Conservation (phyloP, 1,284 basidiomycete species). For the Boletus semigastroideus region DNA sequence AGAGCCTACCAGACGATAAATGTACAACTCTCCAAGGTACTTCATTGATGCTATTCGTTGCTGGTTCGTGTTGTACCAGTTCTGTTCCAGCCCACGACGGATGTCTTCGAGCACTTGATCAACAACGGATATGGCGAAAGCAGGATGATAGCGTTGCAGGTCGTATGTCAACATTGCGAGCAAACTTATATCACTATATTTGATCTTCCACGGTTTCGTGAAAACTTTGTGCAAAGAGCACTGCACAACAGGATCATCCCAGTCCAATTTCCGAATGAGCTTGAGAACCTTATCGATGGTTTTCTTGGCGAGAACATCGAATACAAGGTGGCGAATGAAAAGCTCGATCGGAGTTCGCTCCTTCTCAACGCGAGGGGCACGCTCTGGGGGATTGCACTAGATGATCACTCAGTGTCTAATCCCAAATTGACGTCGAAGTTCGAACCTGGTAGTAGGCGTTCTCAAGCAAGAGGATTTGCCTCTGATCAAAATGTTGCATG, state of each 20-base stretch:
- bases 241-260: constrained; percentile 73
- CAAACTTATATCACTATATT: constrained; percentile 87
- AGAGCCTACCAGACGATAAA: constrained; percentile 91
- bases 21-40: constrained; percentile 96
- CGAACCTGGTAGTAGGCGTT: constrained; percentile 96
- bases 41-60: constrained; percentile 88
- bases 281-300: constrained; percentile 93
- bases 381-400: constrained; percentile 96
- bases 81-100: constrained; percentile 88
- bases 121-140: constrained; percentile 85
- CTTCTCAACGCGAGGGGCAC: constrained; percentile 82
- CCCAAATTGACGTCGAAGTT: background rate
- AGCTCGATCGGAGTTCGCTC: constrained; percentile 86
- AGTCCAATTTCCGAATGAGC: constrained; percentile 90
- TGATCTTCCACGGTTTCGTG: constrained; percentile 96
- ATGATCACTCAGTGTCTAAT: constrained; percentile 10
- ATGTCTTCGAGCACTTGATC: constrained; percentile 96
- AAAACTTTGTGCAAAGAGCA: constrained; percentile 76
- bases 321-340: constrained; percentile 92
- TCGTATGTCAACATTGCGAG: constrained; percentile 94
- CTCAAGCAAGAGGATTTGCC: constrained; percentile 88
- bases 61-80: constrained; percentile 95
- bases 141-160: constrained; percentile 88
- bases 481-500: constrained; percentile 88
- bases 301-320: constrained; percentile 87